phyloP scores from a whole-genome alignment of 2,329 filamentous ascomycete species.

The Aspergillus hiratsukae region DNA sequence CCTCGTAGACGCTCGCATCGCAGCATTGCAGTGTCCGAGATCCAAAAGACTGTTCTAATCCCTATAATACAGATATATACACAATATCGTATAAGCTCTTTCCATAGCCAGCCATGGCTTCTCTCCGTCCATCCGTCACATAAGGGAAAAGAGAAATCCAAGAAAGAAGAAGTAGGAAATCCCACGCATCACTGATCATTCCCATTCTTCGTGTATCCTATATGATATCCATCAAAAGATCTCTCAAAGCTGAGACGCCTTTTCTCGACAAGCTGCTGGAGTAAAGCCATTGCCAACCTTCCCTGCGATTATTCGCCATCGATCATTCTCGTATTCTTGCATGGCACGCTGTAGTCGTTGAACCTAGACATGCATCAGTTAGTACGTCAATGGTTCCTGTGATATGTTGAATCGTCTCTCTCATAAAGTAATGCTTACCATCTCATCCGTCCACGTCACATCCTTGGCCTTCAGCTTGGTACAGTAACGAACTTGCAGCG shows the following conservation, averaged over 20 bases:
- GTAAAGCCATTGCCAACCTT: slow-evolving; percentile 90
- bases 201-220: neutral
- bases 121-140: neutral
- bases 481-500: slow-evolving; percentile 88
- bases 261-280: slow-evolving; percentile 78
- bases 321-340: slow-evolving; percentile 55
- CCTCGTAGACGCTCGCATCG: neutral
- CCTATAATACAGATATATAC: neutral
- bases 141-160: neutral
- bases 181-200: neutral
- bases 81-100: neutral
- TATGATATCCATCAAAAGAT: neutral
- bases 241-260: slow-evolving; percentile 50
- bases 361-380: slow-evolving; percentile 22
- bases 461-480: slow-evolving; percentile 93
- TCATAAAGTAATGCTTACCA: slow-evolving; percentile 50
- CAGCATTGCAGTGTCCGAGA: no score
- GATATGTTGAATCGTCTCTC: neutral
- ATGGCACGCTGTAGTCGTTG: slow-evolving; percentile 37
- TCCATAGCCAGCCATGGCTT: neutral
- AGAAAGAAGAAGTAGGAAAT: neutral
- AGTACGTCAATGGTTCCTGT: slow-evolving; percentile 6
- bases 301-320: slow-evolving; percentile 86
- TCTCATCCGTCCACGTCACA: slow-evolving; percentile 89
- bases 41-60: neutral